Conservation (phyloP, 2,329 filamentous ascomycete species). For the Amylocarpus encephaloides region DNA sequence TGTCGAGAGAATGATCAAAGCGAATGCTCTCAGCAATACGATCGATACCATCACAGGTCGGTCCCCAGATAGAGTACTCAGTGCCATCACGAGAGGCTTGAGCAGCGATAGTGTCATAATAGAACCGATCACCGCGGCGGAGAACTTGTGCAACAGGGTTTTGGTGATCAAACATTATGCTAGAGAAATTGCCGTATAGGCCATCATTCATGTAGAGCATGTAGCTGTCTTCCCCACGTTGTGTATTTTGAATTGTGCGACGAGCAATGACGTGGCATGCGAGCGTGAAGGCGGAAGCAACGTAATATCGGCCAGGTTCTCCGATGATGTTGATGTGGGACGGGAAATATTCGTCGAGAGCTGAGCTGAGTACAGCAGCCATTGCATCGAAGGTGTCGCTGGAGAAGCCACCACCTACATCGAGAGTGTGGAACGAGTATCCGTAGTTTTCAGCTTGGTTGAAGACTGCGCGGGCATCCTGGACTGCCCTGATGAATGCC, state of each 20-base stretch:
- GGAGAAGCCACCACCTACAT: conserved; percentile 90
- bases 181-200: conserved; percentile 96
- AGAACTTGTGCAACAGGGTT: conserved; percentile 80
- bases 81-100: conserved; percentile 46
- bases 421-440: conserved; percentile 77
- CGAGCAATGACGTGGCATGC: conserved; percentile 95
- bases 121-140: conserved; percentile 49
- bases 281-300: conserved; percentile 85
- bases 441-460: conserved; percentile 73
- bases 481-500: conserved; percentile 84
- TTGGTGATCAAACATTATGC: conserved; percentile 99
- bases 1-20: conserved; percentile 71
- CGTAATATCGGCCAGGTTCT: conserved; percentile 95
- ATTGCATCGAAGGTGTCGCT: conserved; percentile 89
- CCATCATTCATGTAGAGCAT: conserved; percentile 99
- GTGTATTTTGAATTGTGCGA: conserved; percentile 73
- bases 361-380: conserved; percentile 70
- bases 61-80: conserved; percentile 96
- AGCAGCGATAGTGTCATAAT: conserved; percentile 51
- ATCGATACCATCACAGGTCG: conserved; percentile 96
- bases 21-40: conserved; percentile 78
- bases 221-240: conserved; percentile 63
- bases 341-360: conserved; percentile 85
- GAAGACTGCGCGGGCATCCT: conserved; percentile 83
- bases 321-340: conserved; percentile 75